Conservation (phyloP, 1,139 yeast species). For the Hanseniaspora sp. region DNA sequence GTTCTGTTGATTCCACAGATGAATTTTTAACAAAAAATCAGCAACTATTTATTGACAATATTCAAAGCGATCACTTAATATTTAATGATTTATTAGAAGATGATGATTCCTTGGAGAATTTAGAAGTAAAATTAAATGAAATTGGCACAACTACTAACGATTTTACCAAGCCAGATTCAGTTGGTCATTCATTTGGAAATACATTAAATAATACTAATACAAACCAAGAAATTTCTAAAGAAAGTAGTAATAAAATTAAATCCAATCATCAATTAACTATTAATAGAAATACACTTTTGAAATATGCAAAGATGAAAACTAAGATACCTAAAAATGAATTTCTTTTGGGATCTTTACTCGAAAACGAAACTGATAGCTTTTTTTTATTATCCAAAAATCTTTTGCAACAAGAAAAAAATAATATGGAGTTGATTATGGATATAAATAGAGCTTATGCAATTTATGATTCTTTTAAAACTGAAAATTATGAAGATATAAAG, state of each 20-base stretch:
- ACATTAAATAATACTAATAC: background rate
- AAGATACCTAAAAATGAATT: slow-evolving; percentile 1
- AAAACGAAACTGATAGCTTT: background rate
- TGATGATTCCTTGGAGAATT: background rate
- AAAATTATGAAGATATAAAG: background rate
- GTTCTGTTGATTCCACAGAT: background rate
- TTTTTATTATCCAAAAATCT: background rate
- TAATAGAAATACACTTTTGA: background rate
- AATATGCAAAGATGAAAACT: background rate
- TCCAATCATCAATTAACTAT: background rate
- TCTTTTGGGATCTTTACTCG: background rate
- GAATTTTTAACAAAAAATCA: background rate
- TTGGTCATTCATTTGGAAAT: background rate
- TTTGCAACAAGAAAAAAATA: background rate
- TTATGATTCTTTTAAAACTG: background rate
- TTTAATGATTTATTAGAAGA: background rate
- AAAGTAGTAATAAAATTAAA: background rate
- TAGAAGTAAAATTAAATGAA: background rate
- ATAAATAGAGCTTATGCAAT: background rate
- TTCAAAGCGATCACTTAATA: background rate
- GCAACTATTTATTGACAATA: background rate
- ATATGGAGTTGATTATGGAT: background rate
- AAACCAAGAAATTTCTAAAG: background rate
- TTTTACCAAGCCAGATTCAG: background rate
- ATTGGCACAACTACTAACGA: background rate